Evolutionary conservation across 352 stramenopile genomes (phyloP).

Genomic region (Phytophthora brassicae): DNA sequence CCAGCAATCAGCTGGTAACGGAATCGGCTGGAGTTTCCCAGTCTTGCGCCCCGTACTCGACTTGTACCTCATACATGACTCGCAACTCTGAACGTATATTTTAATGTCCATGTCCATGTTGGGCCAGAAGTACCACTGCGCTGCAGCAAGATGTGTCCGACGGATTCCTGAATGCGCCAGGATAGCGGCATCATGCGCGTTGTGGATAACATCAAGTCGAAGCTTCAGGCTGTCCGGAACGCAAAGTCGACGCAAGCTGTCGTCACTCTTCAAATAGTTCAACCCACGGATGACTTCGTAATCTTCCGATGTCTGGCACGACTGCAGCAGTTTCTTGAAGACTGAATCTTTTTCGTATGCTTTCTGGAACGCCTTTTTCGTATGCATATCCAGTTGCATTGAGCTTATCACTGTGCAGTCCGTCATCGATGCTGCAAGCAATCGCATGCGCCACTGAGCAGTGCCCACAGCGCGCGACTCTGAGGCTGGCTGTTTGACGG

Average conservation of each 20-base stretch:
- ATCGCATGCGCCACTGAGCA: not conserved
- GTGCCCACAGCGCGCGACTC: not conserved
- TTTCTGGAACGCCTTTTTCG: constrained; percentile 6
- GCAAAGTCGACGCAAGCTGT: constrained; percentile 2
- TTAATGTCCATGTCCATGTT: not conserved
- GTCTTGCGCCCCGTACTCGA: constrained; percentile 15
- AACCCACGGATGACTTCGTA: constrained; percentile 1
- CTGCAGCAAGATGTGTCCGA: constrained; percentile 1
- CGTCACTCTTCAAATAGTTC: constrained; percentile 8
- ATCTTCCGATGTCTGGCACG: not conserved
- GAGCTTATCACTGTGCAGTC: constrained; percentile 2
- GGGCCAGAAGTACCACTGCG: constrained; percentile 4
- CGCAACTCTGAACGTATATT: constrained; percentile 22
- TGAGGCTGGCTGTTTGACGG: not conserved
- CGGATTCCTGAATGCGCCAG: not conserved
- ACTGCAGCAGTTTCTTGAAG: constrained; percentile 1
- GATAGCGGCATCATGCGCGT: constrained; percentile 16
- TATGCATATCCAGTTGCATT: not conserved
- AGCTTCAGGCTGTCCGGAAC: constrained; percentile 11
- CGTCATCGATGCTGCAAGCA: not conserved
- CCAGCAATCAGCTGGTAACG: constrained; percentile 6
- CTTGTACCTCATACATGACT: constrained; percentile 27
- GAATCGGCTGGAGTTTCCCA: constrained; percentile 11
- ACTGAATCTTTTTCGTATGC: not conserved
- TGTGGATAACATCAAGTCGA: constrained; percentile 3